Evolutionary conservation across 768 basidiomycete species (phyloP).

Genomic region (Leccinum subtestaceum): DNA sequence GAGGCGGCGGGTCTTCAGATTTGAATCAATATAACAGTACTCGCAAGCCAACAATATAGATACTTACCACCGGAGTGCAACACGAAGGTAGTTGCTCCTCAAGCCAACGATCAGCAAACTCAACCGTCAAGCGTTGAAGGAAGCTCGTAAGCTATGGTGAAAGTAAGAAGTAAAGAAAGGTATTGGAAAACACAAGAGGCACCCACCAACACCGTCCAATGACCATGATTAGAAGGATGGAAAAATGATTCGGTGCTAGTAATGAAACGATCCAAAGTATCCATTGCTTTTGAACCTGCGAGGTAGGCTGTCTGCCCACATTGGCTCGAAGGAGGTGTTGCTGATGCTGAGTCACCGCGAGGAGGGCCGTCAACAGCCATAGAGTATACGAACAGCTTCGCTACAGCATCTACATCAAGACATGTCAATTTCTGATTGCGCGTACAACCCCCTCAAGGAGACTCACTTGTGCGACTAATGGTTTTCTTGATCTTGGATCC

Average conservation of each 20-base stretch:
- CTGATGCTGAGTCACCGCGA: constrained; percentile 43
- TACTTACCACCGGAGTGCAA: constrained; percentile 67
- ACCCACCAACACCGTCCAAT: constrained; percentile 57
- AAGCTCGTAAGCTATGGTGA: constrained; percentile 68
- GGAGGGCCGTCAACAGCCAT: constrained; percentile 78
- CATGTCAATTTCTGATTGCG: not conserved
- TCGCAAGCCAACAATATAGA: not conserved
- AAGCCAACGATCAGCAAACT: constrained; percentile 76
- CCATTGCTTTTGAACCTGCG: constrained; percentile 84
- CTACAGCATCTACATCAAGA: constrained; percentile 59
- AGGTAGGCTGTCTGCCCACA: constrained; percentile 53
- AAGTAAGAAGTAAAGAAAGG: constrained; percentile 18
- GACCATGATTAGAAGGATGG: constrained; percentile 90
- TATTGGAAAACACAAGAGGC: not conserved
- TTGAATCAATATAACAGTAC: constrained; percentile 1
- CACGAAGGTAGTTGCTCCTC: constrained; percentile 78
- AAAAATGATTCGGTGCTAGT: constrained; percentile 94
- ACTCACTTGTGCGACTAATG: constrained; percentile 58
- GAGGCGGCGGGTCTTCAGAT: constrained; percentile 61
- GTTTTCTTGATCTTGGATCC: constrained; percentile 66
- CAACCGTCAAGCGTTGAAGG: constrained; percentile 68
- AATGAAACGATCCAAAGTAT: constrained; percentile 82
- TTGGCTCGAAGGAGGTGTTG: constrained; percentile 64
- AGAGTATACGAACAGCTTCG: constrained; percentile 85
- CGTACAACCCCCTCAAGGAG: not conserved